phyloP scores from a whole-genome alignment of 225 moss, liverwort and hornwort genomes.

The Pseudisothecium myosuroides region DNA sequence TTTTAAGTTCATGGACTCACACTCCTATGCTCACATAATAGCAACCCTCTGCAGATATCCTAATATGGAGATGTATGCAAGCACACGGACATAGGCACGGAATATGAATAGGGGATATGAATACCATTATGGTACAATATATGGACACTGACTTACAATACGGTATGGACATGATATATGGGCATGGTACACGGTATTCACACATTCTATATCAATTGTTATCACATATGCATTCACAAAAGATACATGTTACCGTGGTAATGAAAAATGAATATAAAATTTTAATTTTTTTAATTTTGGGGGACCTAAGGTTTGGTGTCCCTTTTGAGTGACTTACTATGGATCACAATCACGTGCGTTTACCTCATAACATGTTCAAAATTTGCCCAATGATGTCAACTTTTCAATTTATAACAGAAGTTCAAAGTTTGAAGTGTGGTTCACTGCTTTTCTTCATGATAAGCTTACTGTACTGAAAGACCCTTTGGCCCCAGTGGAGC shows the following conservation, averaged over 20 bases:
- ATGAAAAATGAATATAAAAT: no score
- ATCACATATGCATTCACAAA: no score
- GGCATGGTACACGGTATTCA: no score
- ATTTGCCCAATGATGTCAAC: background rate
- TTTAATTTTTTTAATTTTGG: no score
- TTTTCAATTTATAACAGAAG: background rate
- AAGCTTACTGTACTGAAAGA: background rate
- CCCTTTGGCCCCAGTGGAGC: background rate
- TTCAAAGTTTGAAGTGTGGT: background rate
- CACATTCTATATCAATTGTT: background rate
- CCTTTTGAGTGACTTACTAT: background rate
- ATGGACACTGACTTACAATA: no score
- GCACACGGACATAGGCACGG: no score
- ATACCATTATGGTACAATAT: no score
- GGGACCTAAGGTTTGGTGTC: fast-evolving
- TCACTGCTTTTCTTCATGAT: background rate
- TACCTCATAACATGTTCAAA: background rate
- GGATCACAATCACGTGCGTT: fast-evolving
- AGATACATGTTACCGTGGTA: fast-evolving
- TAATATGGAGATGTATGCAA: fast-evolving
- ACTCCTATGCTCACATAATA: no score
- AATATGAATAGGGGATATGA: no score
- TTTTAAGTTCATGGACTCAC: no score
- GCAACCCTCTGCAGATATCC: no score
- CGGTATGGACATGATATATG: no score